Evolutionary conservation across 1,139 yeast genomes (phyloP), one percentile per base, ranked within the genome.

Genomic region (Sugiyamaella sp.): DNA sequence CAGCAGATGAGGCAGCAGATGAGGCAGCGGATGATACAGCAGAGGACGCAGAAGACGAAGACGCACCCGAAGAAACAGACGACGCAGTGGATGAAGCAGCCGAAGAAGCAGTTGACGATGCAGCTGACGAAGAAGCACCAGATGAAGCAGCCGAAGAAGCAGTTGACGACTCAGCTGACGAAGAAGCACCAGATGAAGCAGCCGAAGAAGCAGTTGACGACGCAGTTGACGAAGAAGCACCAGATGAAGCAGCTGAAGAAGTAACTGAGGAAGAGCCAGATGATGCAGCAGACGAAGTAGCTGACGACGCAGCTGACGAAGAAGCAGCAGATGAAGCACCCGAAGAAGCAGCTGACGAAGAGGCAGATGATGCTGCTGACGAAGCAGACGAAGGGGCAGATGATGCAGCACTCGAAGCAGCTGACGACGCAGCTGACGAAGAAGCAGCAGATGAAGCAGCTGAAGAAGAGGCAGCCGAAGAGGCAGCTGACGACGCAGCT

Each of bases 21-120:
- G 14, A 24, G 5, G 25, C 42, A 3, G 42, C 19, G 3, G 42
- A 38, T 20, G 42, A 24, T 6, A 4, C 42, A 9, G 42, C 4
- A 12, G 42, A 38, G 9, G 35, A 22, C 10, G 46, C 46, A 24
- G 33, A 33, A 24, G 46, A 25, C 9, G 24, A 19, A 8, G 46
- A 5, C 5, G 29, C 44, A 4, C 12, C 25, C 16, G 44, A 40
- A 4, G 44, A 19, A 12, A n/a, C 27, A 24, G 19, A 6, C n/a
- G 21, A n/a, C 9, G 35, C 20, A 3, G 42, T 17, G 12, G 49
- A 45, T 12, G 42, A 27, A 32, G 43, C 39, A 16, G 41, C 9
- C 14, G 46, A 16, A 12, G 48, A 22, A 22, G 27, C 19, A 12
- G 20, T 19, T 44, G 48, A 44, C 2, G 29, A 20, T 19, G 40